Conservation (phyloP, 169 alveolate genomes). For the Cyclospora cayetanensis region DNA sequence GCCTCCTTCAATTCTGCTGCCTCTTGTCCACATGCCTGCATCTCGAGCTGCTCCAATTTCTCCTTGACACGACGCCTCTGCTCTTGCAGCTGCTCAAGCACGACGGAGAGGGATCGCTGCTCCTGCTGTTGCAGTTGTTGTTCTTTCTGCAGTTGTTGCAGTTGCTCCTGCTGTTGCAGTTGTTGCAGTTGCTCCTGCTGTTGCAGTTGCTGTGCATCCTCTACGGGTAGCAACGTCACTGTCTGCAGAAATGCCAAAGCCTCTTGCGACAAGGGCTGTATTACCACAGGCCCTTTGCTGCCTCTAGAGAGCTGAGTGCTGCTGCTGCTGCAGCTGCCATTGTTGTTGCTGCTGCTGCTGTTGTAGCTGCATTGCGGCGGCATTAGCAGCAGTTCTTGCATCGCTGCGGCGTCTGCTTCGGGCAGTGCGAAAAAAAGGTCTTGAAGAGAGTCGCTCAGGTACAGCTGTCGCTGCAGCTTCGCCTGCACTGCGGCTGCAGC, state of each 20-base stretch:
- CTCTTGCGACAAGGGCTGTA: not conserved
- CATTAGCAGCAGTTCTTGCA: not conserved
- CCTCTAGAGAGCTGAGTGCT: not conserved
- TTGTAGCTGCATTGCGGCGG: slow-evolving; percentile 12
- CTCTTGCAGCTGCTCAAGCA: not conserved
- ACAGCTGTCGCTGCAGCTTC: slow-evolving; percentile 18
- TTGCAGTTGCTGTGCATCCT: not conserved
- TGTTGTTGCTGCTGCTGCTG: slow-evolving; percentile 28
- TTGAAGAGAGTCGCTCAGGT: not conserved
- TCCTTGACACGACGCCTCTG: too few relatives aligned
- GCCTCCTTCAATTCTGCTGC: slow-evolving; percentile 1
- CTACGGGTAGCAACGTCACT: not conserved
- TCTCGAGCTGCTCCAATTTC: slow-evolving; percentile 16
- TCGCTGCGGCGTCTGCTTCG: not conserved
- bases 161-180: slow-evolving; percentile 8
- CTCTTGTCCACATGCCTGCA: not conserved
- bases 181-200: slow-evolving; percentile 30
- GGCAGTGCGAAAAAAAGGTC: not conserved
- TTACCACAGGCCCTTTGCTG: not conserved
- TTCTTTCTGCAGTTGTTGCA: not conserved
- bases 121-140: not conserved
- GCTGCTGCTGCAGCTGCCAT: slow-evolving; percentile 17
- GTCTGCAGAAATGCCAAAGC: not conserved
- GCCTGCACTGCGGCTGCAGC: not conserved
- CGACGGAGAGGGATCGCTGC: too few relatives aligned